These are phyloP conservation scores for Colletotrichum liaoningense DNA, from an alignment of 2,329 filamentous ascomycete genomes.

Conservation along the genomic window DNA sequence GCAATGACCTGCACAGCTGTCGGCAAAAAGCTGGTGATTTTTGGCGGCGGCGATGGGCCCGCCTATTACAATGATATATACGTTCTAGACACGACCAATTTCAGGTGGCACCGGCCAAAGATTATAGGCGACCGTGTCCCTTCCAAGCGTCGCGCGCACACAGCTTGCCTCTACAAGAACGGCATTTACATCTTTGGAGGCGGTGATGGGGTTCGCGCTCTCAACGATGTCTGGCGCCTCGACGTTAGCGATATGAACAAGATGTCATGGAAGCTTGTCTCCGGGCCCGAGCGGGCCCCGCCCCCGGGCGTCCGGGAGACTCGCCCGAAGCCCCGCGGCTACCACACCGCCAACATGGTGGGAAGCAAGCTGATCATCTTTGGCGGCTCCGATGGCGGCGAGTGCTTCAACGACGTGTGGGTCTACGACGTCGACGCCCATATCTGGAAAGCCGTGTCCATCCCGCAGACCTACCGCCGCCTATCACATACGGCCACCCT, in stretches of 20 bases:
- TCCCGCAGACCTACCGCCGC: constrained; percentile 71
- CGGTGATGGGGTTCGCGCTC: constrained; percentile 75
- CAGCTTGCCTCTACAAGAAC: constrained; percentile 77
- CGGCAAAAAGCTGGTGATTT: constrained; percentile 76
- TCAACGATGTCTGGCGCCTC: constrained; percentile 80
- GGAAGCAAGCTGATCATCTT: constrained; percentile 79
- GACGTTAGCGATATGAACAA: constrained; percentile 74
- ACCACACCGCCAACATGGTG: constrained; percentile 80
- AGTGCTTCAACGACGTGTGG: constrained; percentile 81
- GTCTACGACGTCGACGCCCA: constrained; percentile 75
- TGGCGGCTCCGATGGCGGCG: constrained; percentile 76
- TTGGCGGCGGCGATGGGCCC: constrained; percentile 77
- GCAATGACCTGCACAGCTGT: constrained; percentile 80
- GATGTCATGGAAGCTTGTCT: constrained; percentile 77
- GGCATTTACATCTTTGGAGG: constrained; percentile 80
- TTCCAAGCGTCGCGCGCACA: constrained; percentile 74
- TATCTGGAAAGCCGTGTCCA: constrained; percentile 68
- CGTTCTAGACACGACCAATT: constrained; percentile 77
- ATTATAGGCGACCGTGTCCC: constrained; percentile 69
- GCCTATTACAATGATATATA: constrained; percentile 80
- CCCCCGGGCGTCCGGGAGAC: constrained; percentile 45
- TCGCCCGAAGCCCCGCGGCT: constrained; percentile 73
- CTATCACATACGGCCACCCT: constrained; percentile 77
- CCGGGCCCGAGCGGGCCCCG: constrained; percentile 53
- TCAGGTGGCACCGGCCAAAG: constrained; percentile 72